Percentiles rank a stretch among this genome's conserved stretches.
phyloP scores from a whole-genome alignment of 306 rosid genomes.

The Neltuma alba region DNA sequence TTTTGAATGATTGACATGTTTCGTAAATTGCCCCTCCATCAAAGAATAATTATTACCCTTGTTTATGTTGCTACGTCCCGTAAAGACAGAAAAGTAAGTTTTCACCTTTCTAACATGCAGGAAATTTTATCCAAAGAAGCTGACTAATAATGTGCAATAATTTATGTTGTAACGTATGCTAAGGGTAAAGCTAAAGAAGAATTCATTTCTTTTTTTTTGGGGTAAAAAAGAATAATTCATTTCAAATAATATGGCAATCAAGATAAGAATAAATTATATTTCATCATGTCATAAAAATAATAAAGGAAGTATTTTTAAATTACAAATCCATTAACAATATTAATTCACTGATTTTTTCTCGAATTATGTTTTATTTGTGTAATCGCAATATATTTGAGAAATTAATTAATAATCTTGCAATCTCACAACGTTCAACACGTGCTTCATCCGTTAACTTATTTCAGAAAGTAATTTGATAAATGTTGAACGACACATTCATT shows the following conservation, averaged over 20 bases:
- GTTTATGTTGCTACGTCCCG: background rate
- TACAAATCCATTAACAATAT: background rate
- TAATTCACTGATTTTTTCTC: background rate
- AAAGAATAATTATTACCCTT: background rate
- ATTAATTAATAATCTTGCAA: background rate
- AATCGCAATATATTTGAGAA: background rate
- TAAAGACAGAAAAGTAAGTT: background rate
- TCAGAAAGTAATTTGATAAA: background rate
- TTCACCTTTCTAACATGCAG: background rate
- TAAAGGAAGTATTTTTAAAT: background rate
- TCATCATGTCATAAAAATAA: background rate
- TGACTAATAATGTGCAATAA: constrained; percentile 2
- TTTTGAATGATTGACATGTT: background rate
- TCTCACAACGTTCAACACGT: background rate
- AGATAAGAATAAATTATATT: background rate
- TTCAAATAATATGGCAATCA: background rate
- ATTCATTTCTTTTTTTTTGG: no score
- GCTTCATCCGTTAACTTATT: background rate
- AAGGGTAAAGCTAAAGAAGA: background rate
- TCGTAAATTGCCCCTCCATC: background rate
- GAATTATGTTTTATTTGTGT: background rate
- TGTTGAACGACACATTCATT: background rate
- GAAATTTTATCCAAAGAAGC: constrained; percentile 1
- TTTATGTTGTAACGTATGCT: background rate
- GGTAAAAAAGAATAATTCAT: background rate